A percentile compares a stretch with the other conserved stretches of the same genome.
These are phyloP conservation scores for Penicillium vulpinum DNA, from an alignment of 2,329 filamentous ascomycete genomes.

Conservation along the genomic window DNA sequence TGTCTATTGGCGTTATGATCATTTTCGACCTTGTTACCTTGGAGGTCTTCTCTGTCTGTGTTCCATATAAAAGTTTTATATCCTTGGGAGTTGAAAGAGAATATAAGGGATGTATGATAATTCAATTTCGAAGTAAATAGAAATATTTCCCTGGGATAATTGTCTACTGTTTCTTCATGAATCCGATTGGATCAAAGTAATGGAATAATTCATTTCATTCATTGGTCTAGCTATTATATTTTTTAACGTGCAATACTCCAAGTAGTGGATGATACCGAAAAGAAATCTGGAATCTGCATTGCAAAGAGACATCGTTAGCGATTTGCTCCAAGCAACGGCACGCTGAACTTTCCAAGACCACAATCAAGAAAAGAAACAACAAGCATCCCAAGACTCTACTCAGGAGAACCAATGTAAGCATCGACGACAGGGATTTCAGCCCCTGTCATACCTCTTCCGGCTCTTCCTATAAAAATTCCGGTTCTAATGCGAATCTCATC, in stretches of 20 bases:
- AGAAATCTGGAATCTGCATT: constrained; percentile 1
- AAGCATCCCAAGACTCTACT: constrained; percentile 28
- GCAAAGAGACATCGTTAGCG: constrained; percentile 12
- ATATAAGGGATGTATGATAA: constrained; percentile 29
- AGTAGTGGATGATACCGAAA: background rate
- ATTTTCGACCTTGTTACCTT: constrained; percentile 15
- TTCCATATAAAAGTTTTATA: constrained; percentile 41
- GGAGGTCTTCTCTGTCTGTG: constrained; percentile 8
- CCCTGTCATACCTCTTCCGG: constrained; percentile 49
- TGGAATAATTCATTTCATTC: background rate
- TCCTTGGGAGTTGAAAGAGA: constrained; percentile 35
- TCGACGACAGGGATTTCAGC: constrained; percentile 41
- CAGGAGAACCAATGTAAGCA: constrained; percentile 52
- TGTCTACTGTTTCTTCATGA: background rate
- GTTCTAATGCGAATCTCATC: constrained; percentile 46
- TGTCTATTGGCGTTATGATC: constrained; percentile 34
- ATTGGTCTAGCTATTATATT: background rate
- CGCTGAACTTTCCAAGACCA: background rate
- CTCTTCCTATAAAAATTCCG: constrained; percentile 49
- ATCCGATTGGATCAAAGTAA: background rate
- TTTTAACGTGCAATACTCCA: background rate
- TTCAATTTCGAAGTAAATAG: constrained; percentile 20
- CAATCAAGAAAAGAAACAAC: constrained; percentile 10
- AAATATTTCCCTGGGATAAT: constrained; percentile 1
- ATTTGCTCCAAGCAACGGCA: constrained; percentile 6